Evolutionary conservation across 192 early-diverging fungal genomes (phyloP).

Genomic region (Entomortierella chlamydospora): DNA sequence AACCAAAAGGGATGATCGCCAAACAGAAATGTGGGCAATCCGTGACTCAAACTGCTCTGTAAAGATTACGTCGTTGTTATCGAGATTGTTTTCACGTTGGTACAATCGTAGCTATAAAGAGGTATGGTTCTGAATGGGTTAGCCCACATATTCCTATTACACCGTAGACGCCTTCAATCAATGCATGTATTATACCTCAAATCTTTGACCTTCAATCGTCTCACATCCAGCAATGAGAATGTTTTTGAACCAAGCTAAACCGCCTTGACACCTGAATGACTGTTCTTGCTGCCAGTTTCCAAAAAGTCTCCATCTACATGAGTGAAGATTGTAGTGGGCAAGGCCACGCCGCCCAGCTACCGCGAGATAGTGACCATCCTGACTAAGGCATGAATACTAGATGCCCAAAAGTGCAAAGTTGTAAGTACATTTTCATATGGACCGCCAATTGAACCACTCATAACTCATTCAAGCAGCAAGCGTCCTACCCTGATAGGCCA

Average conservation of each 20-base stretch:
- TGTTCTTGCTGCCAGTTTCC: constrained; percentile 87
- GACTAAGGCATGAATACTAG: constrained; percentile 74
- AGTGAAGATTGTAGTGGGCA: constrained; percentile 77
- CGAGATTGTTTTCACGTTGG: constrained; percentile 78
- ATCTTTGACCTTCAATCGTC: constrained; percentile 53
- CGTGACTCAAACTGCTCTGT: constrained; percentile 60
- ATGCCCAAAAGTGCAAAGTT: neutral
- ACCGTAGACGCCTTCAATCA: neutral
- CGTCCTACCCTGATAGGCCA: constrained; percentile 82
- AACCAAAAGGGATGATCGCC: constrained; percentile 68
- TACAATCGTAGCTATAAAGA: constrained; percentile 71
- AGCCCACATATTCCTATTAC: neutral
- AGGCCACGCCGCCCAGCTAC: constrained; percentile 89
- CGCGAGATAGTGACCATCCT: constrained; percentile 79
- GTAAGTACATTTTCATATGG: neutral
- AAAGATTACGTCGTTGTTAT: constrained; percentile 71
- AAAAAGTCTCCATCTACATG: constrained; percentile 90
- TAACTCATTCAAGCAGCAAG: no score
- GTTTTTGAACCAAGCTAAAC: constrained; percentile 78
- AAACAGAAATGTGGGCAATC: constrained; percentile 64
- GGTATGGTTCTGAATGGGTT: neutral
- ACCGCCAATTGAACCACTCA: neutral
- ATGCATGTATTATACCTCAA: constrained; percentile 32
- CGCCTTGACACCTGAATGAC: constrained; percentile 74
- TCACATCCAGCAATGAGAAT: constrained; percentile 77